Evolutionary conservation across 805 yeast species (phyloP), one percentile per base, ranked within the genome.

Genomic region (Priceomyces haplophilus): DNA sequence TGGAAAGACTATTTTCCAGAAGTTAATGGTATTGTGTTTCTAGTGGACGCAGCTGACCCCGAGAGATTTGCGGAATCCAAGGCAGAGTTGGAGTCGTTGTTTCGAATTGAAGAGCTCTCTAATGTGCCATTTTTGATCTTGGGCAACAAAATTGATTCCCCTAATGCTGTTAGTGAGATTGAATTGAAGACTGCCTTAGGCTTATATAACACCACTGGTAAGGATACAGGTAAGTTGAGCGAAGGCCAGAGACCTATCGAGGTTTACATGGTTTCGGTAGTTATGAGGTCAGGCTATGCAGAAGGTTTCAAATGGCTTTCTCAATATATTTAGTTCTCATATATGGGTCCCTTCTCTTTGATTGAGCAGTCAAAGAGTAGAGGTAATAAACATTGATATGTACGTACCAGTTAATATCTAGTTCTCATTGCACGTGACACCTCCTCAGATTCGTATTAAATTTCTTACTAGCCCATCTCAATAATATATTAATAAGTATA

Each of bases 1-100:
- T 93, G 99, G 99, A 90, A 90, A 64, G 98, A 93, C 66, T 93
- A 93, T 68, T 93, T 93, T 84, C 99, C 99, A 46, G 99, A 93
- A 72, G 99, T 93, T 38, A 87, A 89, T 66, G 99, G 97, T 43
- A 93, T 93, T 53, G 98, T 93, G 24, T 93, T 86, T 67, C 75
- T 93, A 46, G 97, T 93, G 24, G 99, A 93, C 65, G 95, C 96
- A 43, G 98, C 98, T 43, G 99, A 93, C 63, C 83, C 93, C 30
- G 96, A 84, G 64, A 85, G 99, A 69, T 86, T 93, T 56, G 85
- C 86, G 53, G 99, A 93, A 75, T 85, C 96, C 48, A 85, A 87
- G 69, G 88, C 89, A 34, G 99, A 93, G 73, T 79, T 93, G 63
- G 98, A 93, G 58, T 90, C 95, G 27, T 76, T 93, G 53, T 85